Base-by-base conservation (phyloP, 352 stramenopile genomes). In the Globisporangium heterothallicum region DNA sequence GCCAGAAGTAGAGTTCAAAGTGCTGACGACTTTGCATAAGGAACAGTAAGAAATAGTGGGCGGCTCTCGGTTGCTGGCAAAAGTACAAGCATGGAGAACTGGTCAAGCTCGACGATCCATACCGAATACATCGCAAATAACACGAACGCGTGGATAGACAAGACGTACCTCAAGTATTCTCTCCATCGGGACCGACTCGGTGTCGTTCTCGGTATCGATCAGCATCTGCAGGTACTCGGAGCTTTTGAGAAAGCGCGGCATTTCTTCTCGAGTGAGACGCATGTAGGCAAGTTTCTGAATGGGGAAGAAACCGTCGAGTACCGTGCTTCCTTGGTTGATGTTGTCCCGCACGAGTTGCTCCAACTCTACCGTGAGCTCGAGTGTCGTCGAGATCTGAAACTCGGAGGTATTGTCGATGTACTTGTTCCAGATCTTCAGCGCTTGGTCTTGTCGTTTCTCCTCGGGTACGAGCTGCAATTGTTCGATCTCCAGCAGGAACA, bases 1-100 rank as follows among this genome's bases (percentile, higher is more conserved):
- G 69, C 83, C 83, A 94, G 30, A 94, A 90, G 67, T 92, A 94
- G 6, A 94, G 63, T 35, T 92, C 81, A 56, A 94, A 92, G 56
- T 94, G 83, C 59, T 94, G 83, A 7, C 83, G 74, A 13, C 78
- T 91, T 49, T 94, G 80, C 83, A 94, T 92, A 22, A 94, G 56
- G 29, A 91, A 94, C 2, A 94, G 66, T 32, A 94, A 44, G 58
- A 94, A 94, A 51, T 94, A 94, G 56, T 94, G 83, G 8, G 83
- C 83, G 1, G 83, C 80, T 25, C 83, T 67, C 10, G 78, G 80
- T 68, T 94, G 77, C 62, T 77, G 53, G 10, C 35, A 16, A 47
- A 34, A 12, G 45, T 25, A 53, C n/a, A 34, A 14, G 29, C 12
- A 26, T 12, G 42, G 9, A 12, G 18, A 4, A 49, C 27, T n/a